Conservation (phyloP, 73 alveolate genomes). For the Halteria grandinella region DNA sequence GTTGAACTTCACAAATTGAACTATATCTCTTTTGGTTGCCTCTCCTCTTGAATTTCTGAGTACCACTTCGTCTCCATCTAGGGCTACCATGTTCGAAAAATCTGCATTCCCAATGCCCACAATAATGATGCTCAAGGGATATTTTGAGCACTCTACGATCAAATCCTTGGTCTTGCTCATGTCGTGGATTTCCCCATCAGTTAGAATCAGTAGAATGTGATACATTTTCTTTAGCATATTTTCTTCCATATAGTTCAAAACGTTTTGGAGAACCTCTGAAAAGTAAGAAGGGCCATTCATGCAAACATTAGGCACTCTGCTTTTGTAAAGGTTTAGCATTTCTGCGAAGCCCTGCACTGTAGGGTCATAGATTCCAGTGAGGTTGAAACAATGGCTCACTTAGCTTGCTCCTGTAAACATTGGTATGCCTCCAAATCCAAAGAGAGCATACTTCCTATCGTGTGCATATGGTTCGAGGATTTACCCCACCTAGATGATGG, state of each 20-base stretch:
- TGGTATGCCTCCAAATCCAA: slow-evolving; percentile 78
- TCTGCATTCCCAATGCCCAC: slow-evolving; percentile 73
- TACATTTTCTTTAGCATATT: slow-evolving; percentile 60
- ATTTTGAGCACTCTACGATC: slow-evolving; percentile 71
- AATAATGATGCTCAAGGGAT: slow-evolving; percentile 83
- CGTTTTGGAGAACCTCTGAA: slow-evolving; percentile 68
- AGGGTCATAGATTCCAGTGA: slow-evolving; percentile 72
- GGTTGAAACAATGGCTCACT: slow-evolving; percentile 78
- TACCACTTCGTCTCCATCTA: slow-evolving; percentile 65
- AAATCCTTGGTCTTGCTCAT: slow-evolving; percentile 75
- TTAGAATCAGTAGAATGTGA: slow-evolving; percentile 86
- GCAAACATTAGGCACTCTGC: slow-evolving; percentile 27
- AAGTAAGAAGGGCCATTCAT: slow-evolving; percentile 85
- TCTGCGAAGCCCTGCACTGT: slow-evolving; percentile 59
- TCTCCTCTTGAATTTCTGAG: slow-evolving; percentile 52
- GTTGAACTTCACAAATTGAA: slow-evolving; percentile 82
- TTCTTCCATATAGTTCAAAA: slow-evolving; percentile 61
- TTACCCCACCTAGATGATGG: slow-evolving; percentile 68
- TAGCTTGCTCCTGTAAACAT: slow-evolving; percentile 17
- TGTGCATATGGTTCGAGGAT: slow-evolving; percentile 68
- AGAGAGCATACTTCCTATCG: slow-evolving; percentile 70
- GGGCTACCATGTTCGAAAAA: slow-evolving; percentile 54
- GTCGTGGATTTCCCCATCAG: slow-evolving; percentile 97
- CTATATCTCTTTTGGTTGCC: slow-evolving; percentile 79
- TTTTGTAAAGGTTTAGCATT: slow-evolving; percentile 43